Evolutionary conservation across 192 early-diverging fungal genomes (phyloP), one percentile per base, ranked within the genome.

Genomic region (Haplosporangium gracile): DNA sequence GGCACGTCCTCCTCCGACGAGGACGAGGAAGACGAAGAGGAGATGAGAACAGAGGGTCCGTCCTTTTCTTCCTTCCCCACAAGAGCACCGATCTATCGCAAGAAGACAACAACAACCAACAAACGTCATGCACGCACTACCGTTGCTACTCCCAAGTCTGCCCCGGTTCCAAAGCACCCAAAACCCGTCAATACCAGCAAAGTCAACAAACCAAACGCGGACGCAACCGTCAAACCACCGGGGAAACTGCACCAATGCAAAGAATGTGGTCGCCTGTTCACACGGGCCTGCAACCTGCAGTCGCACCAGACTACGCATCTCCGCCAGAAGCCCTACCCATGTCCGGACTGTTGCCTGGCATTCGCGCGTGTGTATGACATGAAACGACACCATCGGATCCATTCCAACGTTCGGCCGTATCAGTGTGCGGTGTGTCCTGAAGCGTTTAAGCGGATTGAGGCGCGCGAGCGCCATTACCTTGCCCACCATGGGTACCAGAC

Each of bases 381-480:
- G 60, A 65, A 65, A 29, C 9, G 60, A 65, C 60, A 65, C 11
- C 60, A 65, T 65, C 60, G 60, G 11, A 65, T 65, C 29, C 60
- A 65, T 32, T 32, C 60, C 26, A 65, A 65, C 26, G 10, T 65
- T 9, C 29, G 60, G n/a, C 60, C 60, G 29, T 65, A 65, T 29
- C 60, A 65, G 60, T 65, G 60, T 15, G 29, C 29, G 1, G 3
- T 2, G 2, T 65, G 60, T 11, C 60, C 60, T 3, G 29, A 65
- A 29, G 60, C 60, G 4, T 65, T 65, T 15, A 65, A 65, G 29
- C 60, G 60, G 60, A 65, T 65, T 65, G 60, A 65, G 60, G 60
- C 60, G 9, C 60, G 60, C n/a, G 60, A 65, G 60, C 26, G 60
- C 8, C 60, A 65, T 65, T 32, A 15, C 29, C 2, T 34, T 24